Evolutionary conservation across 495 filamentous ascomycete species (phyloP).

Genomic region (Hypoxylon trugodes): DNA sequence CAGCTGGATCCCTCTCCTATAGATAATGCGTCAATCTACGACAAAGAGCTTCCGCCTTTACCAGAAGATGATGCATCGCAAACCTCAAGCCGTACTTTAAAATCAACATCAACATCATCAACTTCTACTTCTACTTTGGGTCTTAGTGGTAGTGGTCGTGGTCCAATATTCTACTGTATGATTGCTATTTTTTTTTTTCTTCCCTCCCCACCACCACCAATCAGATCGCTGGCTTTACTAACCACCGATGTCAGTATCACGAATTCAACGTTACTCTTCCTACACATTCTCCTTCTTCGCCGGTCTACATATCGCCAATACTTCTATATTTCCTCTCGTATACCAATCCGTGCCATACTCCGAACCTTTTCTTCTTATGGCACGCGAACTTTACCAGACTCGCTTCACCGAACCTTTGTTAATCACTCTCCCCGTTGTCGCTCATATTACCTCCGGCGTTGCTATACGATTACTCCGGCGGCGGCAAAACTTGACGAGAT

Average conservation of each 20-base stretch:
- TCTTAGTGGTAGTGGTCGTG: constrained; percentile 61
- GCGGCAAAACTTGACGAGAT: constrained; percentile 69
- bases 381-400: constrained; percentile 84
- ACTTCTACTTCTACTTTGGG: constrained; percentile 53
- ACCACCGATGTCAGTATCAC: constrained; percentile 64
- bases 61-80: constrained; percentile 45
- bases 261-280: constrained; percentile 84
- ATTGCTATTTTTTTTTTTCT: constrained; percentile 15
- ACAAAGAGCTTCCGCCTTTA: constrained; percentile 64
- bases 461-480: constrained; percentile 78
- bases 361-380: constrained; percentile 72
- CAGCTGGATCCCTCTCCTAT: constrained; percentile 86
- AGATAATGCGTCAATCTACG: constrained; percentile 64
- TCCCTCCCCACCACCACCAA: constrained; percentile 4
- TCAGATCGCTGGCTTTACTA: constrained; percentile 13
- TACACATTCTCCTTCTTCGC: constrained; percentile 86
- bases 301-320: constrained; percentile 79
- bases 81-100: constrained; percentile 39
- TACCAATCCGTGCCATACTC: constrained; percentile 61
- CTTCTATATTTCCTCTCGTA: constrained; percentile 75
- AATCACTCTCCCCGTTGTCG: constrained; percentile 64
- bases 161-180: constrained; percentile 70
- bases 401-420: constrained; percentile 69
- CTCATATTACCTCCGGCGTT: constrained; percentile 72
- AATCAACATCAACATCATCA: constrained; percentile 28